Percentiles rank a stretch among this genome's conserved stretches.
Conservation (phyloP, 2,329 filamentous ascomycete species). For the Alternaria sp. region DNA sequence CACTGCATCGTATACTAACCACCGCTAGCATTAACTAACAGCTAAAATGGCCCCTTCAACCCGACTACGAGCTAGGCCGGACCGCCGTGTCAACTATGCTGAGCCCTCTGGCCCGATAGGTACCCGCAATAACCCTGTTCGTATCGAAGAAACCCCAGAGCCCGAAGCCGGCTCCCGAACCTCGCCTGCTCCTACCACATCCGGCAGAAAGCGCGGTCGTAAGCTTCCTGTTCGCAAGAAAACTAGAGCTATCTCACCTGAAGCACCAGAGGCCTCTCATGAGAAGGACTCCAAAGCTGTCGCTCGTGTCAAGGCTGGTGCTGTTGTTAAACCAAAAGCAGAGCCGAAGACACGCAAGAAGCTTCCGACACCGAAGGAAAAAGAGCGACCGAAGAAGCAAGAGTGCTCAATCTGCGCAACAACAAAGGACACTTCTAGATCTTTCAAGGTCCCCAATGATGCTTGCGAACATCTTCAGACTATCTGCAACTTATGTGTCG, state of each 20-base stretch:
- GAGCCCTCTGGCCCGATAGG: not conserved
- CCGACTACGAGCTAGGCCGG: constrained; percentile 7
- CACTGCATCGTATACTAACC: not conserved
- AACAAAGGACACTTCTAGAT: constrained; percentile 8
- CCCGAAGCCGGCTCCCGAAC: not conserved
- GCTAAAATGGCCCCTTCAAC: constrained; percentile 20
- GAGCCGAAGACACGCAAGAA: constrained; percentile 2
- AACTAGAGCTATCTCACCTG: not conserved
- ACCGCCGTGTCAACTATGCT: constrained; percentile 10
- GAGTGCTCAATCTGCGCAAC: constrained; percentile 29
- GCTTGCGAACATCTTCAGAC: constrained; percentile 27
- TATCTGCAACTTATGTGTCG: constrained; percentile 29
- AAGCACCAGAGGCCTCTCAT: not conserved
- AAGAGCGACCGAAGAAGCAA: constrained; percentile 11
- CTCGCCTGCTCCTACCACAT: not conserved
- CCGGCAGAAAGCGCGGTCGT: not conserved
- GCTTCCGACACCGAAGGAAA: constrained; percentile 6
- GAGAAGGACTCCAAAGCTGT: not conserved
- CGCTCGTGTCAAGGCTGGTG: constrained; percentile 6
- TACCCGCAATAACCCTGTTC: not conserved
- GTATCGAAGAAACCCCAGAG: constrained; percentile 3
- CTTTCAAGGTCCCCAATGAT: constrained; percentile 15
- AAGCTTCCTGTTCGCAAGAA: not conserved
- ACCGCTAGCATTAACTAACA: not conserved
- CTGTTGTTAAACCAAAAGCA: constrained; percentile 1